These are phyloP conservation scores for Blastobotrys illinoisensis DNA, from an alignment of 1,139 yeast genomes.

Conservation along the genomic window DNA sequence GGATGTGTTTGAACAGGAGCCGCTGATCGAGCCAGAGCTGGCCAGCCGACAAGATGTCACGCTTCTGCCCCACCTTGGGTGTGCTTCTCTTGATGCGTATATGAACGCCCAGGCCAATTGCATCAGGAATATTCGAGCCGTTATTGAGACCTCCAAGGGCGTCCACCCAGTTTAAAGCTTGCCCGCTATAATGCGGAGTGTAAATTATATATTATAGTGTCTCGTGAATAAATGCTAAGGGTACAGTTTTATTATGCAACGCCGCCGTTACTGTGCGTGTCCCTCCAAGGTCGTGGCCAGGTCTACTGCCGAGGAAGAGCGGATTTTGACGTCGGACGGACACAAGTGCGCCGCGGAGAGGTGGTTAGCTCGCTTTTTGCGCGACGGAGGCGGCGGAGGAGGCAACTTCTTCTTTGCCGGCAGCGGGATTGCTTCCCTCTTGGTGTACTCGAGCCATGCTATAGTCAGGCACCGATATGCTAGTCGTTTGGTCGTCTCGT, in stretches of 20 bases:
- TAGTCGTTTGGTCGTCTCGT: constrained; percentile 46
- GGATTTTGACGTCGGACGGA: neutral
- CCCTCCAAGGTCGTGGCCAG: neutral
- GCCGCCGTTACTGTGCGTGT: too few species aligned
- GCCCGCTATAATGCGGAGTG: neutral
- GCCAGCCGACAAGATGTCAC: constrained; percentile 61
- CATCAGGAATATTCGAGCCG: constrained; percentile 40
- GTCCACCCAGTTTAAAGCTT: neutral
- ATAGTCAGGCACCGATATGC: constrained; percentile 59
- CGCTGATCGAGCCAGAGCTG: constrained; percentile 48
- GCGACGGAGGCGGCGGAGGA: constrained; percentile 20
- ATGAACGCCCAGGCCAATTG: constrained; percentile 42
- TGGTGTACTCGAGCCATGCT: constrained; percentile 46
- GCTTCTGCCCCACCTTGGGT: constrained; percentile 72
- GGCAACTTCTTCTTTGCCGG: constrained; percentile 6
- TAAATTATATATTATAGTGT: too few species aligned
- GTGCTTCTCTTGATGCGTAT: constrained; percentile 51
- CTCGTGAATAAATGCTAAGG: neutral
- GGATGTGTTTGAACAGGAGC: constrained; percentile 76
- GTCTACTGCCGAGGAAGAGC: constrained; percentile 2
- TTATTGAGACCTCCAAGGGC: constrained; percentile 3
- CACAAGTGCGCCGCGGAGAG: neutral
- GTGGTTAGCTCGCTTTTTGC: constrained; percentile 5
- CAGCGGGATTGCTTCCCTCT: neutral
- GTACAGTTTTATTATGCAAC: too few species aligned